Conservation (phyloP, 1,284 basidiomycete genomes). For the Irpex lacteus region DNA sequence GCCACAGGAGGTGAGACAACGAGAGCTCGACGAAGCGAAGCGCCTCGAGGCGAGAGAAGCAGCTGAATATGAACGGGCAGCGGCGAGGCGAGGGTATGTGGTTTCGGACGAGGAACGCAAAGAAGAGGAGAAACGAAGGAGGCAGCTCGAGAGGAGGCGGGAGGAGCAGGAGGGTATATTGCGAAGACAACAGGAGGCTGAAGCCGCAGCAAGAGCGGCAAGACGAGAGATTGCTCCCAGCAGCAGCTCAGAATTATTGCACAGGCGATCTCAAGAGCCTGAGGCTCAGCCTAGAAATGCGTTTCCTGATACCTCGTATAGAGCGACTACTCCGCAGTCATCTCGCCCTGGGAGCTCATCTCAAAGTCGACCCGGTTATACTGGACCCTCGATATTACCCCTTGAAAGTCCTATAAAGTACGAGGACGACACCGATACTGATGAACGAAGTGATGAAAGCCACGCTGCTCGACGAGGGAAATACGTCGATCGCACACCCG, state of each 20-base stretch:
- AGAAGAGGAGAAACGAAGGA: constrained; percentile 25
- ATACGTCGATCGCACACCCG: constrained; percentile 20
- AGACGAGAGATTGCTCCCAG: constrained; percentile 22
- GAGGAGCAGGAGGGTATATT: constrained; percentile 46
- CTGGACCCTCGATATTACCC: constrained; percentile 36
- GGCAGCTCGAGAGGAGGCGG: constrained; percentile 29
- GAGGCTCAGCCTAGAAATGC: constrained; percentile 1
- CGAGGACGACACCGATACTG: constrained; percentile 31
- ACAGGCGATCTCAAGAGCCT: constrained; percentile 15
- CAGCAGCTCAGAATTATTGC: constrained; percentile 9
- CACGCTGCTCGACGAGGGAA: background rate
- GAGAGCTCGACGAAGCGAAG: constrained; percentile 23
- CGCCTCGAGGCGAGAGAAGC: constrained; percentile 24
- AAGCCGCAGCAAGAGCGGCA: constrained; percentile 33
- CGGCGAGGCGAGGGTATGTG: constrained; percentile 22
- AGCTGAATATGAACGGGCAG: constrained; percentile 25
- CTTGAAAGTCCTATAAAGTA: constrained; percentile 43
- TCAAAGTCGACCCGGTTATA: constrained; percentile 23
- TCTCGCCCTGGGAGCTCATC: constrained; percentile 20
- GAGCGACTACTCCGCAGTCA: constrained; percentile 23
- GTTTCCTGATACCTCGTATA: background rate
- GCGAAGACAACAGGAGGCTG: constrained; percentile 45
- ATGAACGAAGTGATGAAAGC: constrained; percentile 18
- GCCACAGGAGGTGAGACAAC: constrained; percentile 16
- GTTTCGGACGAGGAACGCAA: constrained; percentile 19